A percentile compares a stretch with the other conserved stretches of the same genome.
Evolutionary conservation across 1,284 basidiomycete genomes (phyloP).

Genomic region (Volvariella surrecta): DNA sequence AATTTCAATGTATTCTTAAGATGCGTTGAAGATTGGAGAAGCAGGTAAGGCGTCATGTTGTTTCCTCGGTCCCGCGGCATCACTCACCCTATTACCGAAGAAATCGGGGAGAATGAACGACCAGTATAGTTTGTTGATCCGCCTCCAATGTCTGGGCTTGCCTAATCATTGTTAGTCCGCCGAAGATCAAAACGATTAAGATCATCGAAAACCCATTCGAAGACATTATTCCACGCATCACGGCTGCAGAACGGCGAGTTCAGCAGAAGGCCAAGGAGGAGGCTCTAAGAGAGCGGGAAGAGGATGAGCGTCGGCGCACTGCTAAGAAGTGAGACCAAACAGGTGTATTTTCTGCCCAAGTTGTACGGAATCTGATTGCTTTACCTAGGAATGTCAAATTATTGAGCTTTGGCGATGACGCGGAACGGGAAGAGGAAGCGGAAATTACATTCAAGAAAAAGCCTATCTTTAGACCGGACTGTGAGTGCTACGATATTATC

Average conservation of each 20-base stretch:
- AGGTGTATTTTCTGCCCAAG: background rate
- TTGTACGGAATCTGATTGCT: background rate
- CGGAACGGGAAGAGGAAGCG: conserved; percentile 51
- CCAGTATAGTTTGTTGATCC: conserved; percentile 70
- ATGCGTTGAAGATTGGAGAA: conserved; percentile 86
- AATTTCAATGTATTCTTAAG: conserved; percentile 26
- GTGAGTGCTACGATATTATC: conserved; percentile 36
- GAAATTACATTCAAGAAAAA: conserved; percentile 61
- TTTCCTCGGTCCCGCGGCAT: background rate
- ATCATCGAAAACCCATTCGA: conserved; percentile 92
- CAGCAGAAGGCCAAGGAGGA: conserved; percentile 76
- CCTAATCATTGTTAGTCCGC: conserved; percentile 53
- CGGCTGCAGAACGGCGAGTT: conserved; percentile 79
- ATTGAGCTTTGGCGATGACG: conserved; percentile 82
- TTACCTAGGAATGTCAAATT: conserved; percentile 72
- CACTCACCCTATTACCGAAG: conserved; percentile 28
- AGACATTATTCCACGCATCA: conserved; percentile 95
- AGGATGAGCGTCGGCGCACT: conserved; percentile 61
- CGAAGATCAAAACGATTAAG: conserved; percentile 77
- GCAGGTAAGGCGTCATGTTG: conserved; percentile 42
- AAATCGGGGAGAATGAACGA: conserved; percentile 74
- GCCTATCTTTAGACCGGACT: conserved; percentile 70
- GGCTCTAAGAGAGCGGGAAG: conserved; percentile 70
- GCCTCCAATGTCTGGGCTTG: background rate
- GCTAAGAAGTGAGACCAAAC: conserved; percentile 67